Base-by-base conservation (phyloP, 352 stramenopile genomes). In the Phytophthora podocarpi region DNA sequence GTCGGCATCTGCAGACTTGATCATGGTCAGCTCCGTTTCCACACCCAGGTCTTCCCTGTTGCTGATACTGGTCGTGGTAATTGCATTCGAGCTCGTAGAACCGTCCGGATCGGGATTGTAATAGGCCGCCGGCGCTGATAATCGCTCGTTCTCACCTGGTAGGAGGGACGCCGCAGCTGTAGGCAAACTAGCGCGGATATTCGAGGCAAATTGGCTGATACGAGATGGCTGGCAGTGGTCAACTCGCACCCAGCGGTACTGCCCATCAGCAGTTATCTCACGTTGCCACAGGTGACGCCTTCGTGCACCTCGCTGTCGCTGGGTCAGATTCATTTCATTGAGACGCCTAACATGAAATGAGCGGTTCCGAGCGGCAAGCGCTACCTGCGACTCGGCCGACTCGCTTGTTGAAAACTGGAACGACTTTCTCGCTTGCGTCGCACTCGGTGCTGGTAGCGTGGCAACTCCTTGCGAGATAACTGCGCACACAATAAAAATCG, bases 261-360 rank as follows among this genome's bases (percentile, higher is more conserved):
- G 83, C 10, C 80, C 78, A 51, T 92, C 81, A 5, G 77, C 65
- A 1, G 67, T 88, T 67, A 83, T 87, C 47, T 90, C 83, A 3
- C 85, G 85, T 55, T 89, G 82, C 85, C 85, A 94, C 18, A 94
- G 62, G 39, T 91, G 86, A 6, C 85, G 79, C 16, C 85, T 60
- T n/a, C 81, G 67, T 4, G 85, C 85, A 2, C 83, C 83, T 18
- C 85, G 77, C 54, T 94, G 85, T 3, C 83, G 72, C 62, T 92
- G 85, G 50, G 82, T 94, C 24, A 94, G 42, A 47, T 94, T 90
- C 77, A 89, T 89, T 24, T 87, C 82, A 51, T 94, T 92, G 21
- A 91, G 67, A 1, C 83, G 68, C 1, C 83, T 80, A n/a, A 89
- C 85, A 52, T 94, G 85, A 54, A 94, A 91, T 7, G 83, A 90